Evolutionary conservation across 140 eudicot genomes (phyloP).

Genomic region (Anethum foeniculum): DNA sequence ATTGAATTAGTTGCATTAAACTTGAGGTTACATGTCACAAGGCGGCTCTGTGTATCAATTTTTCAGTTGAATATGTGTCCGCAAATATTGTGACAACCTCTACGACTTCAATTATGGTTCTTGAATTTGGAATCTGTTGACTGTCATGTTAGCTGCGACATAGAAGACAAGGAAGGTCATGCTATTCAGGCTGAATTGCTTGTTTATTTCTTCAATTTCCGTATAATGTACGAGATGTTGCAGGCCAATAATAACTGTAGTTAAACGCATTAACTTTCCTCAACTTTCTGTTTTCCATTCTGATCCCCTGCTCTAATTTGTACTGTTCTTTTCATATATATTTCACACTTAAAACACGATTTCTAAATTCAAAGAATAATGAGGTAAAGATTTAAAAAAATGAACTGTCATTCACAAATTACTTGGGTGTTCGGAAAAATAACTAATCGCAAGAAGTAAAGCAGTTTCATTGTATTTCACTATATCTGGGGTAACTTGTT

Average conservation of each 20-base stretch:
- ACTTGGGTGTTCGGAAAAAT: too few species aligned
- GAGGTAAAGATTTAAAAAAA: too few species aligned
- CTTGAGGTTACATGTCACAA: background rate
- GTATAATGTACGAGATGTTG: background rate
- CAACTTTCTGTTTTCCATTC: too few species aligned
- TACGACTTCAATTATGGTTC: background rate
- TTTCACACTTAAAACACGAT: too few species aligned
- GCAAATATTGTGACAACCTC: background rate
- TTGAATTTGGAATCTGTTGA: background rate
- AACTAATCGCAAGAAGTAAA: too few species aligned
- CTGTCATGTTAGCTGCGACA: background rate
- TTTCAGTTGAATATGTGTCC: background rate
- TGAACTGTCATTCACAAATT: too few species aligned
- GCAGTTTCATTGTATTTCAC: too few species aligned
- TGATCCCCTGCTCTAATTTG: too few species aligned
- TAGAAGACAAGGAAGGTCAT: background rate
- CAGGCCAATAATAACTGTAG: background rate
- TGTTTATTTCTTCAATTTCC: background rate
- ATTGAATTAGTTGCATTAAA: constrained; percentile 30
- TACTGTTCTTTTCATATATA: too few species aligned
- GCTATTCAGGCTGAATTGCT: background rate
- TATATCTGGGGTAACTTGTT: too few species aligned
- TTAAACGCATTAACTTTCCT: background rate
- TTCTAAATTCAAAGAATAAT: too few species aligned
- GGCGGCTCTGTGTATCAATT: background rate